phyloP scores from a whole-genome alignment of 345 rosid genomes.

The Boechera divaricarpa region DNA sequence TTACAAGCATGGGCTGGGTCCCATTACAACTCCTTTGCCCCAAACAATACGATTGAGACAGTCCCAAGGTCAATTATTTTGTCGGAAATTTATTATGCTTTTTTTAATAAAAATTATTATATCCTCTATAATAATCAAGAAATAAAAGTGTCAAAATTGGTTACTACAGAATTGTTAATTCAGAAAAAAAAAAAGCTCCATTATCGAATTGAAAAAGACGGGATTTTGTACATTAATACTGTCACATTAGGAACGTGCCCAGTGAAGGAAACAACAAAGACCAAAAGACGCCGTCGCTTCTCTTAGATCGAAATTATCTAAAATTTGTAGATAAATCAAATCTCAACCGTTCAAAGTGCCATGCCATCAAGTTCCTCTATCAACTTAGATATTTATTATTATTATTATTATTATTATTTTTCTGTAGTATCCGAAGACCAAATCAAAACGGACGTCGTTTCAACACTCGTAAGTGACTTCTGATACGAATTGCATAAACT shows the following conservation, averaged over 20 bases:
- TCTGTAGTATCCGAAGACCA: neutral
- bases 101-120: too few relatives aligned
- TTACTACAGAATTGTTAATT: neutral
- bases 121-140: neutral
- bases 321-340: neutral
- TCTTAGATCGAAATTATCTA: slow-evolving; percentile 21
- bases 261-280: slow-evolving; percentile 31
- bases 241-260: slow-evolving; percentile 39
- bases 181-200: neutral
- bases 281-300: slow-evolving; percentile 23
- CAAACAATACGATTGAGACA: neutral
- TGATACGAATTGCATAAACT: slow-evolving; percentile 88
- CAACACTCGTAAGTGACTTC: slow-evolving; percentile 25
- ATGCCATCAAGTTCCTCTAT: slow-evolving; percentile 11
- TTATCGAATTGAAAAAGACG: slow-evolving; percentile 36
- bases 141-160: neutral
- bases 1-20: slow-evolving; percentile 18
- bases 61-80: slow-evolving; percentile 21
- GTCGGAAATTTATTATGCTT: neutral
- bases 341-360: slow-evolving; percentile 36
- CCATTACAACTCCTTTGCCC: neutral
- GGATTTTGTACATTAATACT: slow-evolving; percentile 40
- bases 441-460: slow-evolving; percentile 14
- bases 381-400: slow-evolving; percentile 11
- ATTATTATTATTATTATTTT: neutral